Percentiles rank a stretch among this genome's conserved stretches.
Evolutionary conservation across 805 yeast species (phyloP).

Genomic region (Starmerella khaoyaiensis): DNA sequence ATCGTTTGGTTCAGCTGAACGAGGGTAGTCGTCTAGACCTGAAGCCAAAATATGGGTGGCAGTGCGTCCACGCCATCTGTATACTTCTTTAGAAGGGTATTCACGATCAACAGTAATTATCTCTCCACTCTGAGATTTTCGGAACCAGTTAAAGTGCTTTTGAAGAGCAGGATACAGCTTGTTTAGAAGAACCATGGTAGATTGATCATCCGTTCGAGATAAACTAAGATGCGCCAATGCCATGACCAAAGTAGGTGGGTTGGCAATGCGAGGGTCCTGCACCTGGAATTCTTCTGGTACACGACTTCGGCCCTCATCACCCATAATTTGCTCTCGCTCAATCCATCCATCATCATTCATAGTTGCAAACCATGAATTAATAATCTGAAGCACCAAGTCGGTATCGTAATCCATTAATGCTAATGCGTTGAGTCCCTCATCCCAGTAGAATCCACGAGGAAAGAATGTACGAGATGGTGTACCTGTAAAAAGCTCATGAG

Average conservation of each 20-base stretch:
- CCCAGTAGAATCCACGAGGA: conserved; percentile 98
- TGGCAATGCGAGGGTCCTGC: conserved; percentile 82
- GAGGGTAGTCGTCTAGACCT: conserved; percentile 92
- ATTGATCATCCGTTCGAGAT: too few relatives aligned
- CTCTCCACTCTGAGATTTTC: conserved; percentile 66
- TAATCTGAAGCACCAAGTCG: conserved; percentile 64
- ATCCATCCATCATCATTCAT: conserved; percentile 94
- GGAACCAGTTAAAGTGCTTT: conserved; percentile 73
- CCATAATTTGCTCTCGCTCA: conserved; percentile 88
- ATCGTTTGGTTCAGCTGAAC: conserved; percentile 64
- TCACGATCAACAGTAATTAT: conserved; percentile 56
- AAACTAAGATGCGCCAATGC: conserved; percentile 35
- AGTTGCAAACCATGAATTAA: conserved; percentile 74
- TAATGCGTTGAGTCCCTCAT: conserved; percentile 88
- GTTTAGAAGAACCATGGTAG: conserved; percentile 31
- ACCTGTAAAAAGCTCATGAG: conserved; percentile 51
- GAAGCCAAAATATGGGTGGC: conserved; percentile 74
- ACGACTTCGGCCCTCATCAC: conserved; percentile 75
- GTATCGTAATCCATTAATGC: conserved; percentile 74
- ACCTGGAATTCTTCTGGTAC: conserved; percentile 75
- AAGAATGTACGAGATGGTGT: conserved; percentile 90
- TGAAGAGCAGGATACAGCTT: conserved; percentile 62
- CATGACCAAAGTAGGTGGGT: conserved; percentile 87
- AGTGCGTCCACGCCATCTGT: conserved; percentile 91
- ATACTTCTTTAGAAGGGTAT: conserved; percentile 47